Conservation (phyloP, 2,329 filamentous ascomycete species). For the Stagonosporopsis tanaceti region DNA sequence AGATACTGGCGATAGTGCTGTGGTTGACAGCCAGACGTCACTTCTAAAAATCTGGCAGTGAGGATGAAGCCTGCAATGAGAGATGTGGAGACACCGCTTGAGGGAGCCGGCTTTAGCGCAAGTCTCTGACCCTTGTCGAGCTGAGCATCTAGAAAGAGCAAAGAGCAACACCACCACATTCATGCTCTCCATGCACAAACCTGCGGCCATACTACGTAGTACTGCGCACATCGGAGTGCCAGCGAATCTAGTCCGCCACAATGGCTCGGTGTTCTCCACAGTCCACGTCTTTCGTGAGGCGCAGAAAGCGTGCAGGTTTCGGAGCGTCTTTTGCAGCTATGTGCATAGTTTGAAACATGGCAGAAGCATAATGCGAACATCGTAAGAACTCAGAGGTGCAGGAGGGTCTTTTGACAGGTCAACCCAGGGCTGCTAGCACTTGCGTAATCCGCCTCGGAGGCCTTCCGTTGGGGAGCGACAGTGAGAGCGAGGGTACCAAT, state of each 20-base stretch:
- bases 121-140: conserved; percentile 39
- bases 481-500: conserved; percentile 33
- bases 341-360: conserved; percentile 46
- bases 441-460: conserved; percentile 15
- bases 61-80: conserved; percentile 18
- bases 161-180: conserved; percentile 26
- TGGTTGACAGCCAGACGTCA: conserved; percentile 12
- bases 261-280: conserved; percentile 27
- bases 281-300: conserved; percentile 38
- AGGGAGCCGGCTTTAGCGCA: conserved; percentile 30
- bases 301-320: conserved; percentile 28
- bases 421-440: conserved; percentile 13
- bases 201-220: background rate
- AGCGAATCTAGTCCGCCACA: conserved; percentile 37
- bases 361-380: conserved; percentile 41
- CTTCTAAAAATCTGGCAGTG: conserved; percentile 21
- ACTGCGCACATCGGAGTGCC: conserved; percentile 26
- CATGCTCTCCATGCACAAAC: conserved; percentile 37
- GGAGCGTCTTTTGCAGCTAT: conserved; percentile 24
- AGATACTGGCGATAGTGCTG: conserved; percentile 32
- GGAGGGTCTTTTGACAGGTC: conserved; percentile 9
- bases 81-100: conserved; percentile 26
- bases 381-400: conserved; percentile 20
- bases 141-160: conserved; percentile 35
- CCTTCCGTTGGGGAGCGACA: conserved; percentile 1